Conservation (phyloP, 2,329 filamentous ascomycete species). For the Pyrenophora graminea region DNA sequence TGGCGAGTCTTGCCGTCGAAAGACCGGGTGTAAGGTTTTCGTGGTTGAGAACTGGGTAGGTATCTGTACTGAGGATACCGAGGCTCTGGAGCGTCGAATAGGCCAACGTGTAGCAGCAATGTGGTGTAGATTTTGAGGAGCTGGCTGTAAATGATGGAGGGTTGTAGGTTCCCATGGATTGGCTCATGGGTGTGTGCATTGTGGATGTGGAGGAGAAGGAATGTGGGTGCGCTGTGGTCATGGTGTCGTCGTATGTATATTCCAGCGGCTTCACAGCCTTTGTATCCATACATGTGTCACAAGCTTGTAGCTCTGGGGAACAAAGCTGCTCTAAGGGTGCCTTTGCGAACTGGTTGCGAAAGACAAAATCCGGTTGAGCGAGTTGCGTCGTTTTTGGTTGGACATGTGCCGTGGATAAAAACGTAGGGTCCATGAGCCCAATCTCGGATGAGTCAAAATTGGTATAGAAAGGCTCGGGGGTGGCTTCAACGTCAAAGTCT, state of each 20-base stretch:
- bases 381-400: constrained; percentile 20
- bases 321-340: constrained; percentile 31
- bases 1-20: constrained; percentile 11
- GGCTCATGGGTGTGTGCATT: constrained; percentile 26
- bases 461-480: constrained; percentile 32
- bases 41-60: constrained; percentile 20
- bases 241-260: constrained; percentile 18
- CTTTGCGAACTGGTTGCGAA: constrained; percentile 35
- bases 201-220: constrained; percentile 14
- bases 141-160: constrained; percentile 15
- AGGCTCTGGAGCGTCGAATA: constrained; percentile 39
- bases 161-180: constrained; percentile 14
- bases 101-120: constrained; percentile 38
- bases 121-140: constrained; percentile 27
- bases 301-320: constrained; percentile 30
- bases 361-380: constrained; percentile 29
- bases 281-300: constrained; percentile 33
- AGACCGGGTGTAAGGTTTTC: constrained; percentile 33
- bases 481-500: constrained; percentile 37
- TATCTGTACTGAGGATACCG: constrained; percentile 21
- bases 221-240: neutral
- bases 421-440: constrained; percentile 30
- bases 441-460: constrained; percentile 28
- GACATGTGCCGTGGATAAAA: constrained; percentile 19
- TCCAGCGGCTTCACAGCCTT: constrained; percentile 30